These are phyloP conservation scores for Annulohypoxylon stygium DNA, from an alignment of 495 filamentous ascomycete genomes.

Conservation along the genomic window DNA sequence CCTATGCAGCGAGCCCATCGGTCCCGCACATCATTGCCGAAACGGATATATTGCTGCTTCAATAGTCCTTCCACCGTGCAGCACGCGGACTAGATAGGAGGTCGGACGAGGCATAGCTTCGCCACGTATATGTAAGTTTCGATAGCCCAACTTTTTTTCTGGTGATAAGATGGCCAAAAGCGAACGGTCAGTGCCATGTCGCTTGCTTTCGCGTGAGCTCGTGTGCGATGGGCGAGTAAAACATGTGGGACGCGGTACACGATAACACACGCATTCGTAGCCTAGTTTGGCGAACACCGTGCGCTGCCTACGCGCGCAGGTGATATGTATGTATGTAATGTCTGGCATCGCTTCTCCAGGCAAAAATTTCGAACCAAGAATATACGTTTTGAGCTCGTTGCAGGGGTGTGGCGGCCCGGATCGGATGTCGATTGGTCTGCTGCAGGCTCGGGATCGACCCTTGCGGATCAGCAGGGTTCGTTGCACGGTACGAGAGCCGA, in stretches of 20 bases:
- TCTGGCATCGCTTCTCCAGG: slow-evolving; percentile 9
- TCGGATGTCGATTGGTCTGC: slow-evolving; percentile 30
- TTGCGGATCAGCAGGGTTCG: slow-evolving; percentile 40
- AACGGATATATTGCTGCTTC: slow-evolving; percentile 32
- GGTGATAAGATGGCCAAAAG: not conserved
- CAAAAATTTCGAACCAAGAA: slow-evolving; percentile 9
- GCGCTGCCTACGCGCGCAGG: not conserved
- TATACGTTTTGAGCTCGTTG: not conserved
- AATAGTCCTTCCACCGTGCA: slow-evolving; percentile 18
- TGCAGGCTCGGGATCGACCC: slow-evolving; percentile 28
- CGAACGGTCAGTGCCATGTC: slow-evolving; percentile 11
- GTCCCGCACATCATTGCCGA: slow-evolving; percentile 32
- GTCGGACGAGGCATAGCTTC: slow-evolving; percentile 11
- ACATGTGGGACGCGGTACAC: not conserved
- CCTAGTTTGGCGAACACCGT: slow-evolving; percentile 1
- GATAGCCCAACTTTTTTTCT: not conserved
- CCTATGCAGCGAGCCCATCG: slow-evolving; percentile 20
- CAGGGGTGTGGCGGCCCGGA: slow-evolving; percentile 25
- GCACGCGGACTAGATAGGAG: not conserved
- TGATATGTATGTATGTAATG: slow-evolving; percentile 17
- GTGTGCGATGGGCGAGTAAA: not conserved
- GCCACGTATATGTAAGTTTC: slow-evolving; percentile 9
- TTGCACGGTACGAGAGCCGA: slow-evolving; percentile 28
- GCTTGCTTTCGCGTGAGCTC: not conserved
- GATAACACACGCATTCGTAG: not conserved